Base-by-base conservation (phyloP, 1,139 yeast genomes). In the Taphrina sp. region DNA sequence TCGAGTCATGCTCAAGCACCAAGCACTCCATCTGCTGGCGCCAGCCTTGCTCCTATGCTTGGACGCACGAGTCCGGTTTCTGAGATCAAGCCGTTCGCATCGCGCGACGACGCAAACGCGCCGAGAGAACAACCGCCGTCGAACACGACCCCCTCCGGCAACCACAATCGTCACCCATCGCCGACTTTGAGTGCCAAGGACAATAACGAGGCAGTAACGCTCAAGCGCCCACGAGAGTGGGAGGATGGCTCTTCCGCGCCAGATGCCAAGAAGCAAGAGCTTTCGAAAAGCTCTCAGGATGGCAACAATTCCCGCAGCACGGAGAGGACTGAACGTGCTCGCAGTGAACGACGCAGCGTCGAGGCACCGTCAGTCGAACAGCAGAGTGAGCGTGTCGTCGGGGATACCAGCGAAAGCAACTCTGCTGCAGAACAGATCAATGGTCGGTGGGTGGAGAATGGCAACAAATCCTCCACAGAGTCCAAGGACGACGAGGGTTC, bases 11-110 rank as follows among this genome's bases (percentile, higher is more conserved):
- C 17, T 22, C 35, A 26, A 12, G 19, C 19, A 5, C 33, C 8
- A 4, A 17, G 17, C 5, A 19, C 16, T 37, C 42, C 22, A 5
- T 7, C n/a, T 19, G 23, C 49, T 10, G 51, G 46, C 20, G 42
- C 49, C 7, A 52, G 37, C 26, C 22, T 52, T 14, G 56, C 56
- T 2, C 56, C 56, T 10, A 52, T 52, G 42, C 43, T 52, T 8
- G 56, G 56, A 14, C 36, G 56, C 19, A 44, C 51, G n/a, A 52
- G 55, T 39, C 53, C 59, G 17, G 59, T 38, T 23, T 23, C 47
- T 12, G 47, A 44, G 24, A 36, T 56, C 45, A 52, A 51, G 33
- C 16, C 58, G 12, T 31, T 42, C 19, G 57, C 59, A 7, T 10
- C 39, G 2, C 31, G 44, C 12, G 44, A 39, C 20, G 53, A 47